Percentiles rank a stretch among this genome's conserved stretches.
Evolutionary conservation across 352 stramenopile species (phyloP).

Genomic region (Thraustochytrium striatum): DNA sequence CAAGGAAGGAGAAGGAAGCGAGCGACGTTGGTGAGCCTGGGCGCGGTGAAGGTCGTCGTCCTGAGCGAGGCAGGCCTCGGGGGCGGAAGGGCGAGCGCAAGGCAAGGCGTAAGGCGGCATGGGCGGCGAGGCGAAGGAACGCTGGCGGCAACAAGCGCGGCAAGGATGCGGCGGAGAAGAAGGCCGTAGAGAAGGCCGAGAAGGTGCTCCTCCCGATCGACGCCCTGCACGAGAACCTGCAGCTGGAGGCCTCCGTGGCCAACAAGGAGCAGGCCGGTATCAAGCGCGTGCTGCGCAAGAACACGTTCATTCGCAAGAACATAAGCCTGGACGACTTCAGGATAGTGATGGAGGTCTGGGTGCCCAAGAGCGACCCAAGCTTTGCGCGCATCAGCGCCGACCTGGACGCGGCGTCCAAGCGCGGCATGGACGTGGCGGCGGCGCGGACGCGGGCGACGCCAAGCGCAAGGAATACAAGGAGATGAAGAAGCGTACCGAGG

Average conservation of each 20-base stretch:
- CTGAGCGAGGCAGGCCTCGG: no score
- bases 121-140: neutral
- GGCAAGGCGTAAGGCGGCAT: neutral
- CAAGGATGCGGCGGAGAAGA: constrained; percentile 1
- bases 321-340: constrained; percentile 33
- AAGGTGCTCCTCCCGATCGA: constrained; percentile 10
- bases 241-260: constrained; percentile 32
- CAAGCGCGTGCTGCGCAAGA: constrained; percentile 35
- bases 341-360: constrained; percentile 35
- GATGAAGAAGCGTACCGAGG: neutral
- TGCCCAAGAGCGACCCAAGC: neutral
- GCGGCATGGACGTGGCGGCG: neutral
- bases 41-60: no score
- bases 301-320: constrained; percentile 13
- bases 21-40: no score
- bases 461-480: constrained; percentile 10
- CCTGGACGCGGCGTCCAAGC: neutral
- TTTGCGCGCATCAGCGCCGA: constrained; percentile 9
- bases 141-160: neutral
- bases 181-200: neutral
- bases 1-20: neutral
- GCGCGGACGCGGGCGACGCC: neutral
- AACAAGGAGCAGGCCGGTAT: constrained; percentile 34
- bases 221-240: constrained; percentile 37
- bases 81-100: neutral